phyloP scores from a whole-genome alignment of 1,139 yeast species.

The Pichia norvegensis region DNA sequence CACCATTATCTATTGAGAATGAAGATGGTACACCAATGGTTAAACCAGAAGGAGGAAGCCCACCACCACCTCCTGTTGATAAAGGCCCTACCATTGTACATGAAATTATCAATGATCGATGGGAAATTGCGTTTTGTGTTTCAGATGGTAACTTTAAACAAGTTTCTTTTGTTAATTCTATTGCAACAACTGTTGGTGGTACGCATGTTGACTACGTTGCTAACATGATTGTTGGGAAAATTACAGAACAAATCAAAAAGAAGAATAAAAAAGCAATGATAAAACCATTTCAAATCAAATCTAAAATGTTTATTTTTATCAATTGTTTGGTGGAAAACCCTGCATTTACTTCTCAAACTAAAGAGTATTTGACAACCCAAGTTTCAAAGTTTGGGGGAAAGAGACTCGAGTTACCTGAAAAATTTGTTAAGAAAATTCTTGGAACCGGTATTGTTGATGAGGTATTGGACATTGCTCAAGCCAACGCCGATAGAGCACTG shows the following conservation, averaged over 20 bases:
- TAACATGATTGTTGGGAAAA: constrained; percentile 76
- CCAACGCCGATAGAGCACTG: constrained; percentile 81
- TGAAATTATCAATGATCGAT: constrained; percentile 68
- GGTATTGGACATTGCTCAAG: constrained; percentile 73
- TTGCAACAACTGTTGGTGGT: constrained; percentile 97
- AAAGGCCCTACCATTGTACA: constrained; percentile 65
- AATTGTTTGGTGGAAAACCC: constrained; percentile 95
- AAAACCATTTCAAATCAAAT: constrained; percentile 82
- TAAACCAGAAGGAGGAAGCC: constrained; percentile 16
- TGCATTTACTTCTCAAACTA: constrained; percentile 95
- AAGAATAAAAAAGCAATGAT: constrained; percentile 68
- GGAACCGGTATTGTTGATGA: constrained; percentile 79
- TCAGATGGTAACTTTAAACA: constrained; percentile 89
- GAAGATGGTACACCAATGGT: constrained; percentile 19
- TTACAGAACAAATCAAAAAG: constrained; percentile 65
- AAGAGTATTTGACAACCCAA: constrained; percentile 90
- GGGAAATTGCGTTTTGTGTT: constrained; percentile 96
- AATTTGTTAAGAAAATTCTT: constrained; percentile 61
- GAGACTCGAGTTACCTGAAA: constrained; percentile 61
- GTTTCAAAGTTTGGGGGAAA: constrained; percentile 84
- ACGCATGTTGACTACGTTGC: constrained; percentile 85
- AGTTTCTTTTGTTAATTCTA: constrained; percentile 93
- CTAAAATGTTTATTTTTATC: constrained; percentile 82
- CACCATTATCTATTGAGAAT: constrained; percentile 18
- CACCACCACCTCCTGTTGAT: constrained; percentile 19